These are phyloP conservation scores for Cadophora sp. DNA, from an alignment of 2,329 filamentous ascomycete genomes.

Conservation along the genomic window DNA sequence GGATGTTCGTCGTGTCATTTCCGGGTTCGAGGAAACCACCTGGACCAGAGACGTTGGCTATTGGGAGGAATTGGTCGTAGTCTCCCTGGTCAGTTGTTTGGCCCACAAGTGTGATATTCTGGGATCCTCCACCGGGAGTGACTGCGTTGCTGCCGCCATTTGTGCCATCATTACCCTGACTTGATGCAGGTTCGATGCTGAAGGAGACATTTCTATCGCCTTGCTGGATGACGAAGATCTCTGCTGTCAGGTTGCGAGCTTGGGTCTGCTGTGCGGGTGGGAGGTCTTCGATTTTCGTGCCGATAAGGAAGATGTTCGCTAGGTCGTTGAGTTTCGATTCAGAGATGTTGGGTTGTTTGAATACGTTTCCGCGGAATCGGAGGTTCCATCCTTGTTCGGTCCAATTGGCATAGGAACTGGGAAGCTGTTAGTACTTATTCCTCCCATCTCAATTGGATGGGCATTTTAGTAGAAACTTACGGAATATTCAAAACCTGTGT, in stretches of 20 bases:
- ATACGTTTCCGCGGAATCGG: constrained; percentile 80
- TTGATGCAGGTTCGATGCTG: constrained; percentile 64
- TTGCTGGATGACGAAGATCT: constrained; percentile 80
- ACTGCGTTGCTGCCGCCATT: constrained; percentile 57
- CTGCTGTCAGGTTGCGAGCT: constrained; percentile 74
- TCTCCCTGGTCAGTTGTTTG: constrained; percentile 72
- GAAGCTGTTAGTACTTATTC: constrained; percentile 24
- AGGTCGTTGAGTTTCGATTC: constrained; percentile 70
- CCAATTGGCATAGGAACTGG: constrained; percentile 75
- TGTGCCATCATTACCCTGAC: constrained; percentile 57
- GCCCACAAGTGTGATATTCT: constrained; percentile 69
- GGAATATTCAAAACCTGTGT: constrained; percentile 76
- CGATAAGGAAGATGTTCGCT: constrained; percentile 74
- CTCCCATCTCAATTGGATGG: not conserved
- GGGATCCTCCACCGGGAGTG: constrained; percentile 63
- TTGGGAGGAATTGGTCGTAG: constrained; percentile 73
- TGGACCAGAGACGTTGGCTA: constrained; percentile 62
- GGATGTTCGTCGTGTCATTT: constrained; percentile 68
- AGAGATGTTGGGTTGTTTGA: constrained; percentile 75
- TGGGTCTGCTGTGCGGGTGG: constrained; percentile 65
- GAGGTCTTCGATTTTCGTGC: constrained; percentile 65
- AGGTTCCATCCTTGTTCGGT: constrained; percentile 80
- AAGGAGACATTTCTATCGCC: constrained; percentile 67
- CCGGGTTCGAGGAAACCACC: constrained; percentile 62
- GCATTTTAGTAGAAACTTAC: constrained; percentile 44